Evolutionary conservation across 2,329 filamentous ascomycete species (phyloP), one percentile per base, ranked within the genome.

Genomic region (Fusarium hainanense): DNA sequence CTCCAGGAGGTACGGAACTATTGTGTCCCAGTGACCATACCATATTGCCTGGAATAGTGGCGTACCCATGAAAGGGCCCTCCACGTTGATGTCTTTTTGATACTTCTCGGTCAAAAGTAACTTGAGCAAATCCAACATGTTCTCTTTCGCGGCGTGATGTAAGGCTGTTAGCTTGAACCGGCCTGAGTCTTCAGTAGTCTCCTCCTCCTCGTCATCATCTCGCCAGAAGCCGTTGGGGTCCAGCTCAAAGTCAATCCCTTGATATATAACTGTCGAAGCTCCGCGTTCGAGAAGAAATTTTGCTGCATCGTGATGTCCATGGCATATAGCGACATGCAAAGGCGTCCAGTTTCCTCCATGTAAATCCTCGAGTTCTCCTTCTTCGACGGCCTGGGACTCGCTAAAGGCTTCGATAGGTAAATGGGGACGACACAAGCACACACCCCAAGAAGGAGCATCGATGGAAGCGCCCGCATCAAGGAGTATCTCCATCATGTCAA

Each of bases 301-400:
- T 25, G 74, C 74, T 3, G 72, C 65, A n/a, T 75, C 74, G 13
- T 69, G 37, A 46, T 75, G n/a, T 21, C 42, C 25, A 34, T 75
- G 70, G 40, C 74, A 75, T 46, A 75, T 75, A 23, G 74, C 74
- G 50, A 75, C 58, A 60, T 75, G 74, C 16, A 75, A 47, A 23
- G 74, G 74, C 18, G 74, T 75, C 74, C 74, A 75, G 51, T 74
- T 74, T 10, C 74, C 74, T 10, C 74, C 72, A 28, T 75, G 74
- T 16, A 75, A 30, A 43, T 75, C 74, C 37, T 75, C 74, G 12
- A 75, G 63, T 43, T 75, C 74, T 13, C 71, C 72, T 58, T 75
- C 73, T 6, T 75, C 74, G 18, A 75, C 63, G 20, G 72, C 63
- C n/a, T 60, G 65, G 23, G 72, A 70, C 23, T 75, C 74, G 27